Evolutionary conservation across 2,329 filamentous ascomycete genomes (phyloP).

Genomic region (Paecilomyces sp.): DNA sequence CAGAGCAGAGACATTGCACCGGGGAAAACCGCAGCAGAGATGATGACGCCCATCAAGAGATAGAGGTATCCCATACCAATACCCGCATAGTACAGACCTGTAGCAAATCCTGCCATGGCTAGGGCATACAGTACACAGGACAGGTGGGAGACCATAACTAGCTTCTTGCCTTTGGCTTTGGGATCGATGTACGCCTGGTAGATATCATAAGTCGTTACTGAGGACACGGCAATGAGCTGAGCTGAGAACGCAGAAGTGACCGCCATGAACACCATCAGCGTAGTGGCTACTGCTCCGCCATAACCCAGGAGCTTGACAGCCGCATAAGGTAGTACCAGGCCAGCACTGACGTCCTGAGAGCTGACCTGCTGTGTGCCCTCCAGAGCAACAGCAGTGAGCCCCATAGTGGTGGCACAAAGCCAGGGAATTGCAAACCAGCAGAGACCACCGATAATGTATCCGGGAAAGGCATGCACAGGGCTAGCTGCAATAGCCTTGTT

Average conservation of each 20-base stretch:
- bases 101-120: conserved; percentile 70
- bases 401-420: conserved; percentile 83
- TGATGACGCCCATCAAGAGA: conserved; percentile 85
- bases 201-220: conserved; percentile 81
- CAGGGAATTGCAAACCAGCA: conserved; percentile 92
- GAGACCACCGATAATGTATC: conserved; percentile 79
- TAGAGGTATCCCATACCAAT: conserved; percentile 87
- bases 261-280: conserved; percentile 83
- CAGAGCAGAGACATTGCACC: conserved; percentile 74
- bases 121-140: conserved; percentile 68
- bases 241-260: conserved; percentile 78
- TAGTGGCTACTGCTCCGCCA: conserved; percentile 69
- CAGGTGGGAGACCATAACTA: conserved; percentile 73
- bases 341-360: conserved; percentile 68
- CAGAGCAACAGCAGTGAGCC: conserved; percentile 70
- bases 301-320: conserved; percentile 76
- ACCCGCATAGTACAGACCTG: conserved; percentile 65
- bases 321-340: conserved; percentile 77
- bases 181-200: conserved; percentile 86
- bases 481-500: conserved; percentile 89
- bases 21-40: conserved; percentile 76
- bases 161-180: conserved; percentile 61
- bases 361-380: conserved; percentile 70
- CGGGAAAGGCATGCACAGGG: conserved; percentile 77
- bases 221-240: conserved; percentile 79